Evolutionary conservation across 495 filamentous ascomycete genomes (phyloP), one percentile per base, ranked within the genome.

Genomic region (Xylaria cubensis): DNA sequence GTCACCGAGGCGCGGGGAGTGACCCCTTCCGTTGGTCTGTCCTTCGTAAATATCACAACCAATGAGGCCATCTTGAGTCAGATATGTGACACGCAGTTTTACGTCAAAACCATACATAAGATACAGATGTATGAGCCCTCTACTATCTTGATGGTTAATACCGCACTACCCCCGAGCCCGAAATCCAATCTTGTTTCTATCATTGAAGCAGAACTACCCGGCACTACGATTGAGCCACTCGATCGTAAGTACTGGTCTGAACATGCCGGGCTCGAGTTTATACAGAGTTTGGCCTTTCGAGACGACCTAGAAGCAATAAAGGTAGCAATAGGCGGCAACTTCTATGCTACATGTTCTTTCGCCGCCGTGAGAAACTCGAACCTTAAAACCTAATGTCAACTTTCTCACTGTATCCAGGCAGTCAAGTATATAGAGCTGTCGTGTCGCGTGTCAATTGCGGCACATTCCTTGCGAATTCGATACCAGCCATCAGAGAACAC

Each of bases 211-310:
- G 91, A 93, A 74, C 81, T 96, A 24, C 82, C 87, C 13, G 84
- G 83, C 12, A 82, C 84, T 44, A 79, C 78, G 21, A 85, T 95
- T 39, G 89, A 87, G 0, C 83, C 89, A 9, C 77, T 94, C n/a
- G 92, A 96, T 72, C 91, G 96, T 59, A 91, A 90, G 63, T 93
- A 92, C 80, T 99, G 94, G 91, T 94, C 93, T n/a, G 95, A 98
- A 75, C 89, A 88, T 13, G 83, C 87, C 3, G 94, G 93, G 1
- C 84, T 94, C 56, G 92, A 93, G 34, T 92, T 93, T 77, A 90
- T 98, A 66, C 88, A 95, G 66, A 86, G 89, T 17, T 83, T 97
- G 39, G 93, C 93, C 3, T 92, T 96, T 78, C 81, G 84, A 10
- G 89, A 93, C 68, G 92, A 97, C 77, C 83, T 92, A 4, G 91